Base-by-base conservation (phyloP, 2,329 filamentous ascomycete genomes). In the Nigrospora osmanthi region DNA sequence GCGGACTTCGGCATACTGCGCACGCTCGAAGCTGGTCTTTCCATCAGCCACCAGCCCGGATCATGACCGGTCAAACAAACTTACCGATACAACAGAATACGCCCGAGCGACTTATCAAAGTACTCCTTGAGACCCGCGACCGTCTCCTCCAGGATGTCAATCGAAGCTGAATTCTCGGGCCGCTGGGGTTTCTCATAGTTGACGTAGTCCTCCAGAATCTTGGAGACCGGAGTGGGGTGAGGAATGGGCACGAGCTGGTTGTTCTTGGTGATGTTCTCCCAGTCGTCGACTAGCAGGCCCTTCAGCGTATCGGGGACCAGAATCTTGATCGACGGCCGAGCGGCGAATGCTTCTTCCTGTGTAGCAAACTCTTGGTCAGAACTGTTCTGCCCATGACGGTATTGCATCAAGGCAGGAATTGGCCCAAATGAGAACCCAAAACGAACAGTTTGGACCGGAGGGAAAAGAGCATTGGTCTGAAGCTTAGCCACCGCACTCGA, bases 181-280 rank as follows among this genome's bases (percentile, higher is more conserved):
- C 85, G 81, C 54, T 83, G 83, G 30, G 75, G 75, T 49, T 73
- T 78, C 68, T 89, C 85, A 57, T 82, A 80, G 1, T 75, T 75
- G 45, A 84, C 72, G 63, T 96, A 98, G 52, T 91, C 85, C 40
- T 89, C 76, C 14, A 98, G 70, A 49, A 98, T 88, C 52, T 80
- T 70, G 51, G 78, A 80, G 48, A 93, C 88, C 1, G 91, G 81
- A 42, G 84, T 79, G 28, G 76, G 72, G 39, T 89, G 83, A 1
- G 93, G 93, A 14, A 98, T 73, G 2, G 87, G 83, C 31, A 96
- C 88, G 4, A 97, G 81, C 60, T 91, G 87, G 54, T 89, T 81
- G 61, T 94, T 93, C 69, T 96, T 97, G 46, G 93, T 98, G 49
- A 98, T 83, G 57, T 96, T 95, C 65, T 98, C 93, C 93, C 93